A percentile compares a stretch with the other conserved stretches of the same genome.
phyloP scores from a whole-genome alignment of 371 early-diverging fungal genomes.

The Syncephalastrum contaminatum region DNA sequence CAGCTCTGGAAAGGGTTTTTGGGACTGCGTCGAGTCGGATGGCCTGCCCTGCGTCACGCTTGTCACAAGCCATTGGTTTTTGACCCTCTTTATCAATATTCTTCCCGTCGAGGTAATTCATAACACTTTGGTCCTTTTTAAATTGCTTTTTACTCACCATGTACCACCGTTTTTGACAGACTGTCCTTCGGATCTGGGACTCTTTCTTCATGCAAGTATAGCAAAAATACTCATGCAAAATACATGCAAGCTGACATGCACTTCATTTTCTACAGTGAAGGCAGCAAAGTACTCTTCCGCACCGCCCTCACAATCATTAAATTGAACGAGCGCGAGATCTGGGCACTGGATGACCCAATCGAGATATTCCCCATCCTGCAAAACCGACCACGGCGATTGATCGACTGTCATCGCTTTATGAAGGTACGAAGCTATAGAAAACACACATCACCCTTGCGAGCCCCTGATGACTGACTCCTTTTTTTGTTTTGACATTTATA shows the following conservation, averaged over 20 bases:
- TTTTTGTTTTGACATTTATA: conserved; percentile 1
- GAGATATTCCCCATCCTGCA: conserved; percentile 63
- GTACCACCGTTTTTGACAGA: conserved; percentile 25
- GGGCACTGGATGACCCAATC: conserved; percentile 59
- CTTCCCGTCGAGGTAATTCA: conserved; percentile 67
- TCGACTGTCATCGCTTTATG: conserved; percentile 73
- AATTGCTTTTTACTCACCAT: conserved; percentile 6
- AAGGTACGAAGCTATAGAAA: conserved; percentile 33
- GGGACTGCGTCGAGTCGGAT: conserved; percentile 54
- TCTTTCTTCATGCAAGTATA: conserved; percentile 67
- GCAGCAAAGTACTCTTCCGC: conserved; percentile 75
- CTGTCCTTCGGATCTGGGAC: conserved; percentile 82
- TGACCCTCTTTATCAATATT: conserved; percentile 78
- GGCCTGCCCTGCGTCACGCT: conserved; percentile 69
- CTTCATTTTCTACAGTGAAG: conserved; percentile 54
- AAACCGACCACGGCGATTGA: conserved; percentile 65
- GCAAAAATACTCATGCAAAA: neutral
- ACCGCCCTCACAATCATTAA: conserved; percentile 76
- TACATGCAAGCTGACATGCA: neutral
- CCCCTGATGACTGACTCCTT: conserved; percentile 7
- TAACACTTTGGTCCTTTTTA: neutral
- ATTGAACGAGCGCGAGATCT: conserved; percentile 65
- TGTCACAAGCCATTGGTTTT: conserved; percentile 83
- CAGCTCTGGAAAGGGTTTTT: conserved; percentile 44
- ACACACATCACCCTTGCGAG: conserved; percentile 8